Percentiles rank a stretch among this genome's conserved stretches.
Conservation (phyloP, 768 basidiomycete genomes). For the Pluteus cervinus region DNA sequence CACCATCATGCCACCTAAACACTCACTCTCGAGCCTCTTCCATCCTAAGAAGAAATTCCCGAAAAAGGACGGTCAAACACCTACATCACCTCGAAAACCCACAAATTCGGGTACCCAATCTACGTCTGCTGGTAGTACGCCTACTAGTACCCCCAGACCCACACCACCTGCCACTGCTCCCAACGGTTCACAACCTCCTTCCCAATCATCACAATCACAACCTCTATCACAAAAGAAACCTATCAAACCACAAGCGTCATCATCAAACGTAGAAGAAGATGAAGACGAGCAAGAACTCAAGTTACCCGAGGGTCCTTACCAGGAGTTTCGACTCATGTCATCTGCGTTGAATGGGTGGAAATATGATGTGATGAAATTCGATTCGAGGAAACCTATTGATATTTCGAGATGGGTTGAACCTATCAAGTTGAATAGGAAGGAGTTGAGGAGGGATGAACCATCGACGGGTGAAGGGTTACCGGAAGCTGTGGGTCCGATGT, state of each 20-base stretch:
- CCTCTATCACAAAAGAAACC: too few species aligned
- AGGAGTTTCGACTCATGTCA: slow-evolving; percentile 76
- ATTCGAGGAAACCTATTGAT: slow-evolving; percentile 67
- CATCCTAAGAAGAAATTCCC: slow-evolving; percentile 69
- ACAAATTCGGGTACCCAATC: slow-evolving; percentile 32
- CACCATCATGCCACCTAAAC: slow-evolving; percentile 38
- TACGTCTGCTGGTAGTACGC: slow-evolving; percentile 19
- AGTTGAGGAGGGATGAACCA: slow-evolving; percentile 49
- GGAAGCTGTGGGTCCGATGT: slow-evolving; percentile 63
- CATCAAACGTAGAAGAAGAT: slow-evolving; percentile 27
- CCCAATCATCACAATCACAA: too few species aligned
- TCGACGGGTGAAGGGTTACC: slow-evolving; percentile 28
- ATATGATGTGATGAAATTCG: slow-evolving; percentile 91
- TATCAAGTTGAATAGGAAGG: slow-evolving; percentile 85
- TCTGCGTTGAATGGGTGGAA: slow-evolving; percentile 82
- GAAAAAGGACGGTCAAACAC: slow-evolving; percentile 22
- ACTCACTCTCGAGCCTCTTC: slow-evolving; percentile 45
- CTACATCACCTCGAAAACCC: slow-evolving; percentile 32
- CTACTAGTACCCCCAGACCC: slow-evolving; percentile 31
- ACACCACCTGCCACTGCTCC: slow-evolving; percentile 19
- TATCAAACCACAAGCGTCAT: too few species aligned
- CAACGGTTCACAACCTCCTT: too few species aligned
- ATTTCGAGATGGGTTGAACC: slow-evolving; percentile 64
- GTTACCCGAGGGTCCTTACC: slow-evolving; percentile 62
- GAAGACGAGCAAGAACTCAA: slow-evolving; percentile 45